Conservation (phyloP, 257 asterid species). For the Thymus mandschuricus region DNA sequence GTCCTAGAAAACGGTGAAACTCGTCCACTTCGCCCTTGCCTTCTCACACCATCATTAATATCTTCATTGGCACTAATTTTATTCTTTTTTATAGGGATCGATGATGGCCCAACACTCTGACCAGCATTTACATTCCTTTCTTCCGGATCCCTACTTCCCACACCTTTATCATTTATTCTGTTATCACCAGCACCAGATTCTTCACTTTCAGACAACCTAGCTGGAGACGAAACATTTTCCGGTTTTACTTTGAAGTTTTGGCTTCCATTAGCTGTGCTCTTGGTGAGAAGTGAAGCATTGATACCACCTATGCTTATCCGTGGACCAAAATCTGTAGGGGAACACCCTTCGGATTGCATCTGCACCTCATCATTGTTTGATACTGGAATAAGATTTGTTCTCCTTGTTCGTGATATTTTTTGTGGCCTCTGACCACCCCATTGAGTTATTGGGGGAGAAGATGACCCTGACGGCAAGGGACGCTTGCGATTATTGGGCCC, state of each 20-base stretch:
- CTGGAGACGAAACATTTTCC: constrained; percentile 75
- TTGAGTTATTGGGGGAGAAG: constrained; percentile 96
- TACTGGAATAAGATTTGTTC: constrained; percentile 88
- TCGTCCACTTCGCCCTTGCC: constrained; percentile 94
- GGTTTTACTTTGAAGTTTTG: constrained; percentile 58
- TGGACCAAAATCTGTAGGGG: constrained; percentile 82
- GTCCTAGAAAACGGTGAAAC: constrained; percentile 78
- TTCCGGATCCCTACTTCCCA: constrained; percentile 55
- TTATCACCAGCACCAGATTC: constrained; percentile 88
- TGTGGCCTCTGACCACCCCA: constrained; percentile 99
- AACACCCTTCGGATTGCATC: constrained; percentile 75
- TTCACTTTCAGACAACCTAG: constrained; percentile 84
- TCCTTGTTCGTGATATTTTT: constrained; percentile 86
- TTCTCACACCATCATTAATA: constrained; percentile 78
- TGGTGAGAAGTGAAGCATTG: constrained; percentile 58
- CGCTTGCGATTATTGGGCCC: constrained; percentile 85
- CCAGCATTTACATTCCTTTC: constrained; percentile 57
- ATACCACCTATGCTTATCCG: constrained; percentile 60
- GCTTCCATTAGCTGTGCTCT: constrained; percentile 52
- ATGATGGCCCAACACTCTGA: constrained; percentile 56
- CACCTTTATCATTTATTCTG: constrained; percentile 63
- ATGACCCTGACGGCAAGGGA: constrained; percentile 68
- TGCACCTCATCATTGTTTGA: constrained; percentile 78
- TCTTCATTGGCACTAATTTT: constrained; percentile 72
- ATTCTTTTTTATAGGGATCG: constrained; percentile 59